A percentile compares a stretch with the other conserved stretches of the same genome.
phyloP scores from a whole-genome alignment of 2,329 filamentous ascomycete genomes.

The Leptoxyphium fumago region DNA sequence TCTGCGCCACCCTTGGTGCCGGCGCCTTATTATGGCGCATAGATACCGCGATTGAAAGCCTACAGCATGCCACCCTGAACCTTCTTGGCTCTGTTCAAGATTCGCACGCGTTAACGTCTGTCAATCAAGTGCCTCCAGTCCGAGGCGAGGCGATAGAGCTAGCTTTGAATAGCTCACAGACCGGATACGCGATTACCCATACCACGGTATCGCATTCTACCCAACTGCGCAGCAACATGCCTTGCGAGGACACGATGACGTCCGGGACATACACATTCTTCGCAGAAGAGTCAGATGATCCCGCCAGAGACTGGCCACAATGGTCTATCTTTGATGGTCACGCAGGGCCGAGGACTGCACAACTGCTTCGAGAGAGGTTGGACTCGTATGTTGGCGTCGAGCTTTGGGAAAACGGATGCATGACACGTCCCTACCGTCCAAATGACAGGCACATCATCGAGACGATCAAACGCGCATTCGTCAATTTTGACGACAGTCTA shows the following conservation, averaged over 20 bases:
- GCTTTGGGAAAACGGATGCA: slow-evolving; percentile 8
- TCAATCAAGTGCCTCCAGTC: neutral
- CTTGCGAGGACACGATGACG: slow-evolving; percentile 16
- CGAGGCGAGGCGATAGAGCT: neutral
- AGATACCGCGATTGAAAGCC: neutral
- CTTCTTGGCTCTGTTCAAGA: neutral
- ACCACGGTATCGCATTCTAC: slow-evolving; percentile 12
- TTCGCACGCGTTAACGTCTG: neutral
- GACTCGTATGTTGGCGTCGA: slow-evolving; percentile 10
- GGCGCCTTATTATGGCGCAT: neutral
- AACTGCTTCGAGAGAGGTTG: slow-evolving; percentile 12
- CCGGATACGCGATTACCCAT: slow-evolving; percentile 11
- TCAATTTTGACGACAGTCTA: slow-evolving; percentile 25
- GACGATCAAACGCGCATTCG: slow-evolving; percentile 26
- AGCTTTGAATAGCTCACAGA: neutral
- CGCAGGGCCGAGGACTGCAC: slow-evolving; percentile 17
- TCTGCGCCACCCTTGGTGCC: neutral
- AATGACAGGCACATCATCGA: slow-evolving; percentile 18
- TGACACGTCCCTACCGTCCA: slow-evolving; percentile 9
- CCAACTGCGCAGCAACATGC: slow-evolving; percentile 15
- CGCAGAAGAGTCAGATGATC: slow-evolving; percentile 6
- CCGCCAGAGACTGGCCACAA: slow-evolving; percentile 12
- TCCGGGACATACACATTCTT: slow-evolving; percentile 8
- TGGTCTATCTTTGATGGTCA: slow-evolving; percentile 31
- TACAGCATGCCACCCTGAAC: neutral